These are phyloP conservation scores for Annulohypoxylon nitens DNA, from an alignment of 495 filamentous ascomycete species.

Conservation along the genomic window DNA sequence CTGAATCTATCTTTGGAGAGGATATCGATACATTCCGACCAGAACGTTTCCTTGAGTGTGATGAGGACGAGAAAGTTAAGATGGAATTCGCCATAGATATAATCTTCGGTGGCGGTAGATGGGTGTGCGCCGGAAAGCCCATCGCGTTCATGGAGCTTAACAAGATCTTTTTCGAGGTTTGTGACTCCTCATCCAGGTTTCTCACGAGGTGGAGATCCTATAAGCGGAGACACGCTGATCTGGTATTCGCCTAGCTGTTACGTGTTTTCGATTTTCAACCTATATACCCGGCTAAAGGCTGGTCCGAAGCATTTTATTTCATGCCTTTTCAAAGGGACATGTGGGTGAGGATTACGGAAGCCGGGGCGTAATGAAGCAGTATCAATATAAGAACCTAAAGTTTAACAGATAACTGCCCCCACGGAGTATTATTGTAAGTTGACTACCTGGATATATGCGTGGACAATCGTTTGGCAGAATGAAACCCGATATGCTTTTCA, in stretches of 20 bases:
- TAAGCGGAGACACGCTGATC: not conserved
- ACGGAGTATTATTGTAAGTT: too few species aligned
- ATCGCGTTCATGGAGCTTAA: slow-evolving; percentile 46
- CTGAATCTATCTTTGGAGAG: slow-evolving; percentile 12
- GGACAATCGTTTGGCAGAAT: too few species aligned
- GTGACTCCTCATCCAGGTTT: not conserved
- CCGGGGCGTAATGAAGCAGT: not conserved
- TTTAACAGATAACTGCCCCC: too few species aligned
- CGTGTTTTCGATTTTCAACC: slow-evolving; percentile 43
- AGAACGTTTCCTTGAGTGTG: slow-evolving; percentile 11
- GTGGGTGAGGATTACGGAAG: slow-evolving; percentile 49
- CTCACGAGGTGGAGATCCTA: too few species aligned
- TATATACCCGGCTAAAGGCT: slow-evolving; percentile 38
- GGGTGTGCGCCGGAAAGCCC: slow-evolving; percentile 45
- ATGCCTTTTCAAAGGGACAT: slow-evolving; percentile 47
- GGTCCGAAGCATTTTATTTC: slow-evolving; percentile 35
- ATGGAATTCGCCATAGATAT: slow-evolving; percentile 59
- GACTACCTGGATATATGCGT: too few species aligned
- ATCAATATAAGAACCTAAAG: not conserved
- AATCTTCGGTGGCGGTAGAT: slow-evolving; percentile 58
- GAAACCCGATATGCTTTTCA: too few species aligned
- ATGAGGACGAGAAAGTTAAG: slow-evolving; percentile 48
- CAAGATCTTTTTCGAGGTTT: slow-evolving; percentile 47
- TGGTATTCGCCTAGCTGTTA: slow-evolving; percentile 20
- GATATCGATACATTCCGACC: slow-evolving; percentile 12